Evolutionary conservation across 2,329 filamentous ascomycete species (phyloP), one percentile per base, ranked within the genome.

Genomic region (Colletotrichum cuscutae): DNA sequence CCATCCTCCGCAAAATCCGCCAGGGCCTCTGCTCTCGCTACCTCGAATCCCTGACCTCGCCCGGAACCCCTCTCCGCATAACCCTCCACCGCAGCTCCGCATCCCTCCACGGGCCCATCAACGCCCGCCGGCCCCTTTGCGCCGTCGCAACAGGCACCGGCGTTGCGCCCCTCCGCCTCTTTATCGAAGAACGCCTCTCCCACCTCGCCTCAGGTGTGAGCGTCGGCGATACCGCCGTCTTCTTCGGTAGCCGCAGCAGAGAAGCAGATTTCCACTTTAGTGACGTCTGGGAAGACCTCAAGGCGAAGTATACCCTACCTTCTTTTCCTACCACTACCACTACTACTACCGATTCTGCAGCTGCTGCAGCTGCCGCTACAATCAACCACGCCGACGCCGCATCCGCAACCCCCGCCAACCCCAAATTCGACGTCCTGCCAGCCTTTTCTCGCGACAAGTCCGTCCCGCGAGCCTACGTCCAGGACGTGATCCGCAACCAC

Each of bases 21-120:
- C 89, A 96, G 78, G 97, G 97, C 1, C 92, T 99, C 60, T 98
- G 95, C 81, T 98, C 97, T 5, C 90, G 94, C 28, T 98, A 98
- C 79, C 87, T 98, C 22, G 89, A 92, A 24, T 86, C 87, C 5
- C 86, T 98, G 0, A 53, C 60, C 46, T 81, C 82, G 5, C 83
- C 86, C 0, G 88, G 88, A 1, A 90, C 91, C 11, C 81, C 82
- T 0, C 83, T 98, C 19, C 86, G 82, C 28, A 86, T 97, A 78
- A 92, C 75, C 82, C 88, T 84, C 83, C 87, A 80, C 85, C 88
- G 74, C 83, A 86, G 84, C 68, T 78, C 82, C 68, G 79, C 79
- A 81, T 78, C 84, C 81, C 76, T 87, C 79, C 77, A 84, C 80
- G 74, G 84, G 75, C 46, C 83, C 5, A 75, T 77, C 22, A 80